Percentiles rank a stretch among this genome's conserved stretches.
These are phyloP conservation scores for Pseudozyma thailandica DNA, from an alignment of 1,284 basidiomycete species.

Conservation along the genomic window DNA sequence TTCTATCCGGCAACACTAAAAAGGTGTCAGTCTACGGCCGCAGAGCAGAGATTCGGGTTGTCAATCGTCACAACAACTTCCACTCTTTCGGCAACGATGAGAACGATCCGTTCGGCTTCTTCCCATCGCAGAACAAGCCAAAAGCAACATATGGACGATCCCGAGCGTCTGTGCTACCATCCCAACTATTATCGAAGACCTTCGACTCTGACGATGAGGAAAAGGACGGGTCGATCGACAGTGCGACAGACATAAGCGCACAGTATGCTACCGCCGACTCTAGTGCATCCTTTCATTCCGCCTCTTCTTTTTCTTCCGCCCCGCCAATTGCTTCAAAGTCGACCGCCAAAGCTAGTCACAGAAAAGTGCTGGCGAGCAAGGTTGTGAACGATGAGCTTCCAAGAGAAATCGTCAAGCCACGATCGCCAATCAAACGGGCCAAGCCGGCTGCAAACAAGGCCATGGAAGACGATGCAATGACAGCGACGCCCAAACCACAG, in stretches of 20 bases:
- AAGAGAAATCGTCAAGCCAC: background rate
- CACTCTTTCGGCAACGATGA: slow-evolving; percentile 27
- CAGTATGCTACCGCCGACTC: slow-evolving; percentile 31
- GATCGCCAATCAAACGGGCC: background rate
- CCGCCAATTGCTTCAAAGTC: no score
- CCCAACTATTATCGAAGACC: background rate
- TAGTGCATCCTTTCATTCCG: slow-evolving; percentile 30
- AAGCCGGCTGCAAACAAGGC: background rate
- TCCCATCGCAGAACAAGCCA: slow-evolving; percentile 22
- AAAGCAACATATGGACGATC: slow-evolving; percentile 28
- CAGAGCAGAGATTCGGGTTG: slow-evolving; percentile 27
- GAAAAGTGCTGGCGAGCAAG: slow-evolving; percentile 4
- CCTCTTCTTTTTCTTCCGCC: slow-evolving; percentile 3
- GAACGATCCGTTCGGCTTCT: slow-evolving; percentile 47
- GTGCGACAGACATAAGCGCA: slow-evolving; percentile 12
- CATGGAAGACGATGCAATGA: background rate
- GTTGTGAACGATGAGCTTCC: background rate
- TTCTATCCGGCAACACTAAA: slow-evolving; percentile 37
- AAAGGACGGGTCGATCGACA: background rate
- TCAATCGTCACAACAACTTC: slow-evolving; percentile 35
- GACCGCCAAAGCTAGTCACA: no score
- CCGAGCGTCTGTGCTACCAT: slow-evolving; percentile 14
- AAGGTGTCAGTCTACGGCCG: slow-evolving; percentile 50
- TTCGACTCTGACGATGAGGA: slow-evolving; percentile 1
- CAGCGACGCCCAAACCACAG: slow-evolving; percentile 16